phyloP scores from a whole-genome alignment of 2,329 filamentous ascomycete species.

The Xylaria sp. region DNA sequence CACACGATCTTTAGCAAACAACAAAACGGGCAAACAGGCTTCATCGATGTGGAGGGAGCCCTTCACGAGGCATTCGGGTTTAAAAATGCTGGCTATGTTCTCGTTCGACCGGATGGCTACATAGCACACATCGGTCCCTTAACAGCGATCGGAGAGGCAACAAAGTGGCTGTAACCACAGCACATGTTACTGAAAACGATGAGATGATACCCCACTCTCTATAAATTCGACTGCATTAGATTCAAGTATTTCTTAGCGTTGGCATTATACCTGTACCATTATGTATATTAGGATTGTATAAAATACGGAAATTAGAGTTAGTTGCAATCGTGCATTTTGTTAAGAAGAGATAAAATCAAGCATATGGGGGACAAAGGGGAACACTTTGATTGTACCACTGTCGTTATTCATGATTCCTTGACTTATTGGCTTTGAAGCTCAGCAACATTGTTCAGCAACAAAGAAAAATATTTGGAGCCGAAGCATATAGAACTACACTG shows the following conservation, averaged over 20 bases:
- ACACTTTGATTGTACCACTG: neutral
- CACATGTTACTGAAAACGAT: neutral
- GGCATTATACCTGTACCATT: neutral
- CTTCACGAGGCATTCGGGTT: constrained; percentile 45
- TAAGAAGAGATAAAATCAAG: neutral
- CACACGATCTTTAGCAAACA: constrained; percentile 40
- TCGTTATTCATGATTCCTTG: neutral
- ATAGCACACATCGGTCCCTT: constrained; percentile 46
- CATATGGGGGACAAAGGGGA: constrained; percentile 18
- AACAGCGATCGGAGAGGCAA: constrained; percentile 33
- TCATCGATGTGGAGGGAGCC: constrained; percentile 40
- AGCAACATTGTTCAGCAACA: constrained; percentile 22
- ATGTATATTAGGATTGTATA: neutral
- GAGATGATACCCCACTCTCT: constrained; percentile 28
- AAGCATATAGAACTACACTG: constrained; percentile 19
- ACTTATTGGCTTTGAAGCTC: neutral
- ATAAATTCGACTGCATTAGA: constrained; percentile 1
- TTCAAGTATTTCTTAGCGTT: neutral
- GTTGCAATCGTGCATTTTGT: too few species aligned
- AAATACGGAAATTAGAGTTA: neutral
- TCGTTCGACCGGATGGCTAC: constrained; percentile 47
- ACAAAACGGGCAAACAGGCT: constrained; percentile 25
- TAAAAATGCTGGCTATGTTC: constrained; percentile 42
- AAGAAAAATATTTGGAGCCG: constrained; percentile 8
- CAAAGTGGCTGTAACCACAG: constrained; percentile 34